Base-by-base conservation (phyloP, 768 basidiomycete species). In the Russula sp. region DNA sequence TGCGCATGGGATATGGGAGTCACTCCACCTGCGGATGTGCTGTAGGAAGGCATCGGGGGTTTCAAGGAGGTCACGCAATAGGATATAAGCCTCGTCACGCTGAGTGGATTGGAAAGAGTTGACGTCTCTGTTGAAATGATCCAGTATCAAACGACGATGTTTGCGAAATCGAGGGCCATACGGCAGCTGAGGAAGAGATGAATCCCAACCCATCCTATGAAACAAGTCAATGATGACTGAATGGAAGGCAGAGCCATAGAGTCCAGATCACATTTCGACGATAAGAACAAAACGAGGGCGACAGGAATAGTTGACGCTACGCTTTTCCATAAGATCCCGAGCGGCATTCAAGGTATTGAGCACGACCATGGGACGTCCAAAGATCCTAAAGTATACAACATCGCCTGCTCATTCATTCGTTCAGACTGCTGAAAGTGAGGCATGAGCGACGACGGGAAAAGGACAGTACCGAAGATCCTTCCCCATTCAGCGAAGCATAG, bases 281-380 rank as follows among this genome's bases (percentile, higher is more conserved):
- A 72, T 50, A 18, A 75, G 65, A 46, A 73, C 67, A 24, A 76
- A 59, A 5, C 66, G 67, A 4, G 76, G 76, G 2, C 76, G 69
- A 65, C 72, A 74, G 16, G 77, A 75, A 63, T 75, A 77, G 40
- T 72, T 74, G 14, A 62, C 48, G 55, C 73, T 70, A 11, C 72
- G 70, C 59, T 73, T 73, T 56, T 76, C 75, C 59, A 78, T 63
- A 20, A 78, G 71, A 44, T 77, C 76, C 18, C 63, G 67, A 28
- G 75, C 75, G n/a, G 71, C 72, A 40, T 67, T 54, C n/a, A 70
- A 49, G 3, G 77, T 73, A 64, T 74, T 76, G 38, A 78, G 55
- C 10, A 78, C 67, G 16, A 77, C 40, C 46, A 74, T 65, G 5
- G 74, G 67, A 24, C 70, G 69, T 18, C 67, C 64, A 56, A 77